Percentiles rank a stretch among this genome's conserved stretches.
Evolutionary conservation across 352 stramenopile species (phyloP).

Genomic region (Phytophthora macrochlamydospora): DNA sequence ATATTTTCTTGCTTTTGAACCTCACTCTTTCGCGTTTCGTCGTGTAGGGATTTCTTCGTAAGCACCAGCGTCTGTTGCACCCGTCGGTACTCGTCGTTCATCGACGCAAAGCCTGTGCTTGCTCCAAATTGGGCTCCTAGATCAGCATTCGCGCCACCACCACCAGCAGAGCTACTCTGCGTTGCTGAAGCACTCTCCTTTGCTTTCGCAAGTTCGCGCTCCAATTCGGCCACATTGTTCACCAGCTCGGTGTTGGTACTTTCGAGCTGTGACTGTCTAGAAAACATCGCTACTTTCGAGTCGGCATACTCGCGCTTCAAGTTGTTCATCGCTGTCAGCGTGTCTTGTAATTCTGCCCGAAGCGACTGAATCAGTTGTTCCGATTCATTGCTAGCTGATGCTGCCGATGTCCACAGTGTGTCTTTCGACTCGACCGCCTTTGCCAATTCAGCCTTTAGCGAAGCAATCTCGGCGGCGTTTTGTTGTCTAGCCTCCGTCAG

Average conservation of each 20-base stretch:
- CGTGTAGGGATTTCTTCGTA: constrained; percentile 79
- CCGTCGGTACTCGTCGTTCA: constrained; percentile 63
- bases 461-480: constrained; percentile 43
- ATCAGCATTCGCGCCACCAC: background rate
- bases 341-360: constrained; percentile 69
- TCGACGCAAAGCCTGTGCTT: constrained; percentile 28
- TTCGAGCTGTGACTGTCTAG: constrained; percentile 76
- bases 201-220: constrained; percentile 57
- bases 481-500: constrained; percentile 42
- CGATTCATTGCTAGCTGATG: constrained; percentile 71
- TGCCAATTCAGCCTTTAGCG: constrained; percentile 52
- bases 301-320: constrained; percentile 73
- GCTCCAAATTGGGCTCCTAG: constrained; percentile 13
- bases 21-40: constrained; percentile 69
- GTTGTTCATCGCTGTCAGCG: constrained; percentile 52
- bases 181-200: constrained; percentile 30
- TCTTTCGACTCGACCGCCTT: constrained; percentile 70
- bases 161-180: constrained; percentile 5
- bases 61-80: constrained; percentile 68
- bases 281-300: constrained; percentile 72
- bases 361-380: constrained; percentile 68
- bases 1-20: constrained; percentile 72
- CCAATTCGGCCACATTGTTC: constrained; percentile 65
- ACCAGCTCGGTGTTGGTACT: constrained; percentile 76
- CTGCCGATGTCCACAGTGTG: constrained; percentile 65